These are phyloP conservation scores for Coemansia sp. DNA, from an alignment of 192 early-diverging fungal species.

Conservation along the genomic window DNA sequence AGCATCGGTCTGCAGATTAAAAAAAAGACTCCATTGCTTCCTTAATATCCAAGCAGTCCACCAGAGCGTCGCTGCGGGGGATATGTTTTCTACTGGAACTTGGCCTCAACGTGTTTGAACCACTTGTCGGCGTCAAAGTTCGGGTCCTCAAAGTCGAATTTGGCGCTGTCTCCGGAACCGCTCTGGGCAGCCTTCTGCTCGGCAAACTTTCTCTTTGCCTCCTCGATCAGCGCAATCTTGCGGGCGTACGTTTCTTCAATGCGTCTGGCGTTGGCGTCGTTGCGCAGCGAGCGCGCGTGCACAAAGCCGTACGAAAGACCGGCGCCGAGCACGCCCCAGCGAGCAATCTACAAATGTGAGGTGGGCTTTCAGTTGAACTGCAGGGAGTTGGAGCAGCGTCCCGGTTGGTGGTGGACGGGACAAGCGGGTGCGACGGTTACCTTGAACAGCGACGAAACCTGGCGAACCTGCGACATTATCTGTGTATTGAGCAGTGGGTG, in stretches of 20 bases:
- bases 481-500: background rate
- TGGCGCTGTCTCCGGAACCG: constrained; percentile 3
- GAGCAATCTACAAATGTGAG: constrained; percentile 35
- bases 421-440: too few species aligned
- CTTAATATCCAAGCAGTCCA: background rate
- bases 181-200: constrained; percentile 26
- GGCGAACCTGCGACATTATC: constrained; percentile 25
- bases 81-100: constrained; percentile 8
- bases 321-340: constrained; percentile 41
- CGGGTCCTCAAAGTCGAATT: constrained; percentile 38
- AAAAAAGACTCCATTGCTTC: too few species aligned
- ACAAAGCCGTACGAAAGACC: constrained; percentile 47
- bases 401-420: too few species aligned
- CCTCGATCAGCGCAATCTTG: constrained; percentile 49
- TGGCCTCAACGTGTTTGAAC: constrained; percentile 40
- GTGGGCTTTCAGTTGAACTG: background rate
- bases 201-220: constrained; percentile 49
- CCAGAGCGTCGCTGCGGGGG: background rate
- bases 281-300: constrained; percentile 34
- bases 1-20: too few species aligned
- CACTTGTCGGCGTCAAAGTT: constrained; percentile 31
- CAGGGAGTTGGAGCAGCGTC: too few species aligned
- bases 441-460: constrained; percentile 55
- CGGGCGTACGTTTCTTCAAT: constrained; percentile 36
- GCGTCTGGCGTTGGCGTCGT: constrained; percentile 26